Conservation (phyloP, 1,139 yeast genomes). For the Debaryomyces nepalensis region DNA sequence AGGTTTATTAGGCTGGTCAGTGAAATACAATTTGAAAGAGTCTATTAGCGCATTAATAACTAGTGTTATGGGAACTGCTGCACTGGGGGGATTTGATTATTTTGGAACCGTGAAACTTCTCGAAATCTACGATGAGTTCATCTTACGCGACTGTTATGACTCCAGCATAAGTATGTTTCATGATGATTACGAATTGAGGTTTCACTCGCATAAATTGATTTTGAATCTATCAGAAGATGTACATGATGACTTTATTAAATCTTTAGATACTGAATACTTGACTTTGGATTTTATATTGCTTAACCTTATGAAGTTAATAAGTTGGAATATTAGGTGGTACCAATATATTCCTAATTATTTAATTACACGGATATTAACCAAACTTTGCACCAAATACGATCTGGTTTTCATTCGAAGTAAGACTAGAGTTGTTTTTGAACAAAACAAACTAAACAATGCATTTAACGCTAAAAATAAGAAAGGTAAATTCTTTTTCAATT, state of each 20-base stretch:
- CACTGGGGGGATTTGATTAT: slow-evolving; percentile 43
- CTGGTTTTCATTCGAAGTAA: slow-evolving; percentile 37
- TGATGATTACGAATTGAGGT: slow-evolving; percentile 35
- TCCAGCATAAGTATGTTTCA: slow-evolving; percentile 36
- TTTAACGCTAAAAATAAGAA: slow-evolving; percentile 18
- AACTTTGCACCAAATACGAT: slow-evolving; percentile 38
- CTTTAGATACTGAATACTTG: slow-evolving; percentile 35
- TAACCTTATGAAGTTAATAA: slow-evolving; percentile 37
- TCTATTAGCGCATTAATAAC: slow-evolving; percentile 47
- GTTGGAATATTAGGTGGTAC: slow-evolving; percentile 52
- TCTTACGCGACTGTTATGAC: slow-evolving; percentile 38
- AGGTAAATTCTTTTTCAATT: slow-evolving; percentile 21
- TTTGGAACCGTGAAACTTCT: slow-evolving; percentile 44
- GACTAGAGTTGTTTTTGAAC: slow-evolving; percentile 41
- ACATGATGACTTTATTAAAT: slow-evolving; percentile 30
- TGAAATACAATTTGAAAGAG: slow-evolving; percentile 43
- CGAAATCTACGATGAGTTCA: slow-evolving; percentile 47
- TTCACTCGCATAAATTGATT: slow-evolving; percentile 41
- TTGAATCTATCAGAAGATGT: slow-evolving; percentile 30
- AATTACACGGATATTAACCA: slow-evolving; percentile 33
- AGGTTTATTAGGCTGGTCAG: slow-evolving; percentile 48
- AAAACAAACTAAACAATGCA: slow-evolving; percentile 27
- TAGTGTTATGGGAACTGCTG: slow-evolving; percentile 39
- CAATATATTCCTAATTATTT: slow-evolving; percentile 41
- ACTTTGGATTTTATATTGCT: slow-evolving; percentile 41